Evolutionary conservation across 1,284 basidiomycete genomes (phyloP), one percentile per base, ranked within the genome.

Genomic region (Trametes hirsuta): DNA sequence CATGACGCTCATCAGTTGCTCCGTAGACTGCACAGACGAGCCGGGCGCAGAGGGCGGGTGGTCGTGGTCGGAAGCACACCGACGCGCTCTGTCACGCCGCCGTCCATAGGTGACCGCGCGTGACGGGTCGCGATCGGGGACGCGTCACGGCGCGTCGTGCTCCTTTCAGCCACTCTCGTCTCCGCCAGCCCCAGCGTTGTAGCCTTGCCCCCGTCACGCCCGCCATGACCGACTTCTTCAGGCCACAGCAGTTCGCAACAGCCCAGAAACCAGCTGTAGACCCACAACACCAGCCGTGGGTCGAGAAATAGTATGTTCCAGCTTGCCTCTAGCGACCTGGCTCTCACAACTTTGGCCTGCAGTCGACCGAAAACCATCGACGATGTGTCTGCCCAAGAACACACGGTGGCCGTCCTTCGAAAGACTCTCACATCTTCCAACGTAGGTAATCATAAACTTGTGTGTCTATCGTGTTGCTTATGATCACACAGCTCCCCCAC

Each of bases 291-390:
- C 94, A 97, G 72, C 96, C 96, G 63, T 98, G 96, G 96, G 95
- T 98, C 0, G 96, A 98, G 78, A 98, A 98, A 85, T 98, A 98
- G 94, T 95, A 53, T 53, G 81, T 4, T 50, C 30, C 44, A 8
- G 11, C 21, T 18, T 41, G 24, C 37, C n/a, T 11, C 6, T 44
- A 22, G 22, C 46, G 44, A 47, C 34, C 35, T 40, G 11, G 24
- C 22, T 48, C 30, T 44, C 45, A 54, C 53, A 56, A 46, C 58
- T 47, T 62, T 62, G 41, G 46, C 63, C 51, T 59, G 30, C 72
- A 97, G 95, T 74, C 93, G 97, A 58, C 97, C 97, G 53, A 95
- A 95, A 77, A 98, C 96, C 22, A 98, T 99, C 68, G 94, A 98
- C 69, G 97, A 99, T 75, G 89, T 99, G 53, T 94, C 96, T 24